Evolutionary conservation across 2,329 filamentous ascomycete genomes (phyloP), one percentile per base, ranked within the genome.

Genomic region (Dichotomopilus funicola): DNA sequence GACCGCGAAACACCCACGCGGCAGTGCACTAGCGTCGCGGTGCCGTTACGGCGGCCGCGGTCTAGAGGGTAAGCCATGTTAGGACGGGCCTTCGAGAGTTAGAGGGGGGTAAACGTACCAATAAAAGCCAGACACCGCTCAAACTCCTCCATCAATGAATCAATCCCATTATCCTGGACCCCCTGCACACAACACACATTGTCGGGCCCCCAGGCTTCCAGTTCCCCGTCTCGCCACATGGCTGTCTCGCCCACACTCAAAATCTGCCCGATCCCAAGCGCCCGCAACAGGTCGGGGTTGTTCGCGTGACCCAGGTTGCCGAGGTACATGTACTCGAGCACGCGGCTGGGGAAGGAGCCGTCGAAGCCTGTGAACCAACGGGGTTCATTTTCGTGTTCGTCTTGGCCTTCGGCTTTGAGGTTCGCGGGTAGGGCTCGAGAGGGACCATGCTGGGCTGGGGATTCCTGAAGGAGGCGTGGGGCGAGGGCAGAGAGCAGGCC

Each of bases 121-220:
- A 99, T 96, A 65, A 97, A 99, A 34, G 88, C 83, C 46, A 99
- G 77, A 67, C 92, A 97, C 41, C 86, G 79, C 63, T 85, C 81
- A 71, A 97, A 95, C 62, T 96, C 88, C 37, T 87, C 82, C 36
- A 86, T 95, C 64, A 99, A 73, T 4, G 91, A 87, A 71, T 99
- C 94, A 59, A 97, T 94, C 4, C 94, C 94, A 66, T 99, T 99
- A 67, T 99, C 94, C 68, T 97, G 94, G 5, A 99, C 89, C 11
- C 87, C 82, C 66, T 92, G 85, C 37, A 99, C 81, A 63, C 86
- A 80, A 67, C 94, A 83, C 13, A 96, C 74, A 62, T 95, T 94
- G 38, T 92, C 86, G 9, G 73, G 65, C 0, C 87, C 88, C 89
- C 91, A 96, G 48, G 76, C 74, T 38, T 87, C 81, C 50, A 83